Base-by-base conservation (phyloP, 2,329 filamentous ascomycete species). In the Alternaria conjuncta region DNA sequence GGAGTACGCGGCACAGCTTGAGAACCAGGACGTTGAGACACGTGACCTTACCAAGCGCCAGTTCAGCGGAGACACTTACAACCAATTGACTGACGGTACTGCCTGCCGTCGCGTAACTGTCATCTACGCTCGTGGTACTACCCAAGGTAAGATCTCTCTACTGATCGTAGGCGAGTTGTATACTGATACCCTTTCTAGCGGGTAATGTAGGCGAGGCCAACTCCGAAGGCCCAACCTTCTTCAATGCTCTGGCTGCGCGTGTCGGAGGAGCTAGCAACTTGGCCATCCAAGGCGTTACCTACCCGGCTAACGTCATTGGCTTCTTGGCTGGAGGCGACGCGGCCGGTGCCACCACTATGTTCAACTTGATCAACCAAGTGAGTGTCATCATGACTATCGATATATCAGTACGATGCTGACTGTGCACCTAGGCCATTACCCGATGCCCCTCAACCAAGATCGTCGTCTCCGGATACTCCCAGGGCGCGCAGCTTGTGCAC, bases 281-380 rank as follows among this genome's bases (percentile, higher is more conserved):
- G 13, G 82, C 82, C 5, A 81, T 86, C n/a, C 86, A 88, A 74
- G 86, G 86, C 55, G 84, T 88, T n/a, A 79, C 82, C 28, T 88
- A 88, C 69, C 71, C 82, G 3, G 86, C 86, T 8, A 66, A 66
- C 25, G 60, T 77, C 20, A 7, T 64, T 13, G 85, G 85, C 0
- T 86, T 85, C 67, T 73, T 85, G 11, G 75, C 76, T 9, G 82
- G 83, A 18, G 85, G 85, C 5, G 83, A 85, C 67, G 63, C 75
- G 3, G 69, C 61, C 2, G 85, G 85, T 6, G 81, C 81, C 49
- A 73, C 73, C 12, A 81, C 74, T 26, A 84, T 86, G 82, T 78
- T 79, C 49, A 74, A 79, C 44, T 59, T 76, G 63, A 76, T 79
- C 30, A 73, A 72, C 57, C 64, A 61, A 60, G 66, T 75, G 78